phyloP scores from a whole-genome alignment of 2,329 filamentous ascomycete species.

The Apiospora pterosperma region DNA sequence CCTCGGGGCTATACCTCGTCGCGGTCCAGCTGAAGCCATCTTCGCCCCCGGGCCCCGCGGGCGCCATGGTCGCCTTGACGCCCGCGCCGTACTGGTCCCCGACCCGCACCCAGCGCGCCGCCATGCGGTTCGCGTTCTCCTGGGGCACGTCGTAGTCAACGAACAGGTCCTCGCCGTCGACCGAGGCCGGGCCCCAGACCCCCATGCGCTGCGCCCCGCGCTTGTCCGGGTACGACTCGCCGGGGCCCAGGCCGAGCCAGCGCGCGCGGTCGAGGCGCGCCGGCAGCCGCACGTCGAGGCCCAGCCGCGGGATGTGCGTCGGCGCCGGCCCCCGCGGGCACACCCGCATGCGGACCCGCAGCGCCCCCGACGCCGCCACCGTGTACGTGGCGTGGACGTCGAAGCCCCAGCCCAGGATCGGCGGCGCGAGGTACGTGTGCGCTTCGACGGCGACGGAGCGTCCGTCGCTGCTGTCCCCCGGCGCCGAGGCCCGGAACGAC shows the following conservation, averaged over 20 bases:
- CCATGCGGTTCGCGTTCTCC: constrained; percentile 62
- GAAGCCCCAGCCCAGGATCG: constrained; percentile 58
- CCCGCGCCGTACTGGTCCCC: constrained; percentile 23
- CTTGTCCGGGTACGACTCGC: constrained; percentile 64
- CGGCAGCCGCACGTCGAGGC: constrained; percentile 53
- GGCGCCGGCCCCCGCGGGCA: constrained; percentile 48
- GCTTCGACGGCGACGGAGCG: constrained; percentile 33
- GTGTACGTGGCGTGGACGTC: constrained; percentile 48
- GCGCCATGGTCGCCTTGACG: constrained; percentile 19
- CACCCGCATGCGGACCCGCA: constrained; percentile 43
- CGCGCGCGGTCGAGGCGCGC: constrained; percentile 41
- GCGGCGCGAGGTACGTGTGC: constrained; percentile 51
- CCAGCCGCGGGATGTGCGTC: constrained; percentile 56
- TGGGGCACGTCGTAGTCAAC: constrained; percentile 64
- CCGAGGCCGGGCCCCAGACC: constrained; percentile 33
- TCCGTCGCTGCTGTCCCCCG: constrained; percentile 10
- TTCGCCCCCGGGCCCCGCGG: neutral
- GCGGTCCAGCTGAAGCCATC: constrained; percentile 10
- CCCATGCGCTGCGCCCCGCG: constrained; percentile 51
- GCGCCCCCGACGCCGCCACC: constrained; percentile 39
- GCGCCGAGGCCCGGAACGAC: constrained; percentile 28
- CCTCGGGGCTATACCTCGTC: constrained; percentile 6
- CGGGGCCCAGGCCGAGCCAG: constrained; percentile 63
- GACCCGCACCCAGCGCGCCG: constrained; percentile 53
- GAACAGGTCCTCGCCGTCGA: constrained; percentile 45